These are phyloP conservation scores for Akanthomyces lecanii DNA, from an alignment of 2,329 filamentous ascomycete species.

Conservation along the genomic window DNA sequence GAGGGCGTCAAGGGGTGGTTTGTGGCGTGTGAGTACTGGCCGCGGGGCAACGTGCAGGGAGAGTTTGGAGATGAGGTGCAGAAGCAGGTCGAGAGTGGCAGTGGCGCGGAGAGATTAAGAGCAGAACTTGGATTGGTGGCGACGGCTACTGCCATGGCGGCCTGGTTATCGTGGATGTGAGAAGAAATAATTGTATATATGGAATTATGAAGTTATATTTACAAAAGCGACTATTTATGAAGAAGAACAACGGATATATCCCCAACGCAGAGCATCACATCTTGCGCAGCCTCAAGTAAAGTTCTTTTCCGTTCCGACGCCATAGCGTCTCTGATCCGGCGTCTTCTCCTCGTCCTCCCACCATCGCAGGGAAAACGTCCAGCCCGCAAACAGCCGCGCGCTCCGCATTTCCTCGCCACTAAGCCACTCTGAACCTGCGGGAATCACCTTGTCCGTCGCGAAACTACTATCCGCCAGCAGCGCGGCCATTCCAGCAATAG, in stretches of 20 bases:
- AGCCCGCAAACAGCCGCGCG: neutral
- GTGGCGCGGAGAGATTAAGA: neutral
- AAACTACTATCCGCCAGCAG: slow-evolving; percentile 27
- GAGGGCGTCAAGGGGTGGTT: slow-evolving; percentile 52
- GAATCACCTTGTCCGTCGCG: slow-evolving; percentile 22
- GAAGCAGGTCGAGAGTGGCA: slow-evolving; percentile 11
- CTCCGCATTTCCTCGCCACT: slow-evolving; percentile 21
- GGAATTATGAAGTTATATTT: neutral
- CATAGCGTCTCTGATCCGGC: neutral
- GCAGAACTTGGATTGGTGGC: neutral
- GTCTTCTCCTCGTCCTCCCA: neutral
- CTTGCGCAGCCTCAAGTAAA: neutral
- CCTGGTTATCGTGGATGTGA: neutral
- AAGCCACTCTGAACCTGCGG: slow-evolving; percentile 26
- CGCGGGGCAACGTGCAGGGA: slow-evolving; percentile 59
- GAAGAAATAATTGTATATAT: neutral
- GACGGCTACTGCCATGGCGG: neutral
- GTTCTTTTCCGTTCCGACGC: neutral
- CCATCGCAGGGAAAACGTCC: neutral
- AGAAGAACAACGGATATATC: neutral
- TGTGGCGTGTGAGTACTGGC: slow-evolving; percentile 67
- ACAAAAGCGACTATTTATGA: neutral
- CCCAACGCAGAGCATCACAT: neutral
- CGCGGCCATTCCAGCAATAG: slow-evolving; percentile 26
- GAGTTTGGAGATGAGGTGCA: slow-evolving; percentile 40